These are phyloP conservation scores for Davidsoniella neocaledoniae DNA, from an alignment of 2,329 filamentous ascomycete species.

Conservation along the genomic window DNA sequence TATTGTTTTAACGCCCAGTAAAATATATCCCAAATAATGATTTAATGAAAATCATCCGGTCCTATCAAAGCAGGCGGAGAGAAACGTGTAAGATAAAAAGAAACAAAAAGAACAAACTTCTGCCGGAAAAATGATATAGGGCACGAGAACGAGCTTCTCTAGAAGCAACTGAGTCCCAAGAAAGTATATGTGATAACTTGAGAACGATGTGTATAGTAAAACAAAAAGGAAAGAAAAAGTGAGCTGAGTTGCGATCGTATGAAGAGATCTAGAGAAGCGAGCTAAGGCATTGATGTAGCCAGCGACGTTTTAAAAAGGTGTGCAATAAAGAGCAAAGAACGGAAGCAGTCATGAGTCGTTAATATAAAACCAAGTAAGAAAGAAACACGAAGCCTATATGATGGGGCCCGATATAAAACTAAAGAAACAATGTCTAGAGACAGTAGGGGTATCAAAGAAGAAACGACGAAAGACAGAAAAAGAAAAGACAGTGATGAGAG, in stretches of 20 bases:
- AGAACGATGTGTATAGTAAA: not conserved
- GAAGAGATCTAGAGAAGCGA: not conserved
- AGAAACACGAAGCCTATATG: not conserved
- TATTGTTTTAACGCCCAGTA: not conserved
- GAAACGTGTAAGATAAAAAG: not conserved
- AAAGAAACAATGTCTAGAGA: not conserved
- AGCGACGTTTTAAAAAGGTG: not conserved
- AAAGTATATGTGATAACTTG: too few species aligned
- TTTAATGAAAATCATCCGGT: not conserved
- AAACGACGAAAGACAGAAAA: not conserved
- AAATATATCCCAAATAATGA: slow-evolving; percentile 1
- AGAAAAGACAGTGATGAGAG: slow-evolving; percentile 7
- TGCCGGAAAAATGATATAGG: not conserved
- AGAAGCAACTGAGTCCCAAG: not conserved
- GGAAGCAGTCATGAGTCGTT: not conserved
- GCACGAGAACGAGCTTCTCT: not conserved
- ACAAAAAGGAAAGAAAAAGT: not conserved
- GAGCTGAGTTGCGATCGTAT: not conserved
- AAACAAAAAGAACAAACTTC: not conserved
- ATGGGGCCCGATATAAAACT: not conserved
- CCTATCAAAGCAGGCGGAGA: not conserved
- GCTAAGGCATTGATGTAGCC: not conserved
- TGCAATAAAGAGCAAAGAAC: slow-evolving; percentile 3
- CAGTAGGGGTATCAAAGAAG: not conserved
- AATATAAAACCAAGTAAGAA: not conserved